Evolutionary conservation across 768 basidiomycete species (phyloP), one percentile per base, ranked within the genome.

Genomic region (Pisolithus microcarpus): DNA sequence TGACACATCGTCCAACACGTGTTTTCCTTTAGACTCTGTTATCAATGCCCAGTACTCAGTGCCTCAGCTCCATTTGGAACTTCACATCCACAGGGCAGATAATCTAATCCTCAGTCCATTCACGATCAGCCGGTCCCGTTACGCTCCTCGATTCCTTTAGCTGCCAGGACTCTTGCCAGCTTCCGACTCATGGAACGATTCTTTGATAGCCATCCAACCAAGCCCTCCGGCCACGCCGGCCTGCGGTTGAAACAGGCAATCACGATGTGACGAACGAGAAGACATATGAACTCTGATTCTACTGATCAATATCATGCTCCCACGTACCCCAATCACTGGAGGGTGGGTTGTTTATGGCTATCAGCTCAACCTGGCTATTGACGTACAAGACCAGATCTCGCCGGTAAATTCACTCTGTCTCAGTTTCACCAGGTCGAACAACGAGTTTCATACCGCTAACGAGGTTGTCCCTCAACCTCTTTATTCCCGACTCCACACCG

Each of bases 361-460:
- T 15, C 5, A n/a, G 26, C 18, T 23, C 13, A 34, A 30, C 45
- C 45, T 37, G 45, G 18, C n/a, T 4, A 11, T 36, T 46, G 45
- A 46, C 43, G 34, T 51, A 45, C 37, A 16, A 24, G 16, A 6
- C 36, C 15, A 38, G 24, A 19, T 15, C 19, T 37, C 24, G 43
- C 19, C 37, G 16, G 4, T 26, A 37, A 28, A n/a, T 38, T 23
- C 21, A 50, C 39, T 34, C 24, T 15, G 49, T 51, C 2, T 38
- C 46, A 10, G 68, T 70, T 38, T 74, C 73, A 11, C 59, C 59
- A 16, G 68, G 70, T 39, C 50, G 66, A 1, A 63, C 67, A 5
- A 74, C 61, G 5, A 73, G 53, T 58, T 74, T 75, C 28, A 60
- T 63, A 0, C 65, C 74, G 38, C 73, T 75, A 24, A 75, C 70